phyloP scores from a whole-genome alignment of 768 basidiomycete species.

The Auriculariales sp. region DNA sequence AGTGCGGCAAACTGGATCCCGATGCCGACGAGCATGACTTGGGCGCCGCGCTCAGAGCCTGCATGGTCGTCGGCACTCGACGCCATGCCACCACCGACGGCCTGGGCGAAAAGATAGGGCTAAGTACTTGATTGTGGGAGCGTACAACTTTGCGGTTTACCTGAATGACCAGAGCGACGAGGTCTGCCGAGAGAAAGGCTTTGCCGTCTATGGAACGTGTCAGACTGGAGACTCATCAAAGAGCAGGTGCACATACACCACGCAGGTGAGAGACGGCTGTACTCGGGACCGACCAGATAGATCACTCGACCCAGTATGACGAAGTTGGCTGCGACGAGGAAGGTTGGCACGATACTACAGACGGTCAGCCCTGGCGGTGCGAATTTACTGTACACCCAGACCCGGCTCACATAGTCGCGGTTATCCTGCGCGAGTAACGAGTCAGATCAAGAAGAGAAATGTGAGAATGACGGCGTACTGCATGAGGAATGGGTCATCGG shows the following conservation, averaged over 20 bases:
- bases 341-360: slow-evolving; percentile 31
- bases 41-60: slow-evolving; percentile 21
- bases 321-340: slow-evolving; percentile 45
- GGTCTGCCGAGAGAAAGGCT: slow-evolving; percentile 26
- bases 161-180: slow-evolving; percentile 48
- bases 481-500: slow-evolving; percentile 23
- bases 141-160: no score
- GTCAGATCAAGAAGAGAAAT: not conserved
- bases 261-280: slow-evolving; percentile 30
- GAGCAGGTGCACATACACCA: slow-evolving; percentile 23
- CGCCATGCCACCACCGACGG: slow-evolving; percentile 44
- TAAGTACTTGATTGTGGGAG: no score
- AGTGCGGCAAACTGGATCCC: slow-evolving; percentile 23
- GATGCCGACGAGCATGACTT: slow-evolving; percentile 38
- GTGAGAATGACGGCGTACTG: slow-evolving; percentile 17
- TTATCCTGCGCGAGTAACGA: not conserved
- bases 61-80: slow-evolving; percentile 17
- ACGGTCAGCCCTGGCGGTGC: not conserved
- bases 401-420: not conserved
- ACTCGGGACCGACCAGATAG: slow-evolving; percentile 24
- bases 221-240: not conserved
- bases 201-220: not conserved
- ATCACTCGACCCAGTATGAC: slow-evolving; percentile 40
- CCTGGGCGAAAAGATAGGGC: no score
- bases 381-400: not conserved